Conservation (phyloP, 768 basidiomycete species). For the Suillus tomentosus region DNA sequence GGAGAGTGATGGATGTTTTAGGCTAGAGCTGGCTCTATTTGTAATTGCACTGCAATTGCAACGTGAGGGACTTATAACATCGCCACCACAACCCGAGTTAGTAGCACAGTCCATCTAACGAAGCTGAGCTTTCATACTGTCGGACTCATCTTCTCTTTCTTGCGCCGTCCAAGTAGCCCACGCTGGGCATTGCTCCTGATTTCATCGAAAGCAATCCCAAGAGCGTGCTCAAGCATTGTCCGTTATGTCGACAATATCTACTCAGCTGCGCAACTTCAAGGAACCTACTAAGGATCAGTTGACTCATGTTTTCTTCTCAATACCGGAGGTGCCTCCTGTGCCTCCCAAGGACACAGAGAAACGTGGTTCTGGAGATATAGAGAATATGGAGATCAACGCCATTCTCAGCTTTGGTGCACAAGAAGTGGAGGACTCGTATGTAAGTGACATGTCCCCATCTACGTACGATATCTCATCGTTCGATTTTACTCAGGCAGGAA, state of each 20-base stretch:
- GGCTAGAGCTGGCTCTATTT: slow-evolving; percentile 16
- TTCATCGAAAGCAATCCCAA: slow-evolving; percentile 8
- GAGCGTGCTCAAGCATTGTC: slow-evolving; percentile 5
- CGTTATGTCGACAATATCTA: slow-evolving; percentile 78
- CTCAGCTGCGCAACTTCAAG: slow-evolving; percentile 88
- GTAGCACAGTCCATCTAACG: background rate
- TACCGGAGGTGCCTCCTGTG: slow-evolving; percentile 49
- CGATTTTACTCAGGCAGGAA: slow-evolving; percentile 71
- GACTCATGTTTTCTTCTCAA: slow-evolving; percentile 83
- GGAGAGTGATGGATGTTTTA: background rate
- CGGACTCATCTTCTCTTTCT: slow-evolving; percentile 9
- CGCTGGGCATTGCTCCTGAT: slow-evolving; percentile 8
- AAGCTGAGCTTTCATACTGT: slow-evolving; percentile 8
- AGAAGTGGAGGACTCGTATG: slow-evolving; percentile 91
- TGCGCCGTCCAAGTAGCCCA: slow-evolving; percentile 3
- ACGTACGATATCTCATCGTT: slow-evolving; percentile 6
- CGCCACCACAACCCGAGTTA: slow-evolving; percentile 15
- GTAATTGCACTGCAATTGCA: slow-evolving; percentile 21
- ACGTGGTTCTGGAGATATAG: slow-evolving; percentile 42
- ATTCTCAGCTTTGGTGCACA: slow-evolving; percentile 78
- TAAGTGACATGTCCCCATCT: slow-evolving; percentile 46
- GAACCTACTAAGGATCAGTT: slow-evolving; percentile 90
- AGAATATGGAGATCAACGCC: slow-evolving; percentile 87
- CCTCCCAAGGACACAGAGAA: slow-evolving; percentile 26
- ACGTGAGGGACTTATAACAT: slow-evolving; percentile 1